Conservation (phyloP, 192 early-diverging fungal genomes). For the Powellomyces hirtus region DNA sequence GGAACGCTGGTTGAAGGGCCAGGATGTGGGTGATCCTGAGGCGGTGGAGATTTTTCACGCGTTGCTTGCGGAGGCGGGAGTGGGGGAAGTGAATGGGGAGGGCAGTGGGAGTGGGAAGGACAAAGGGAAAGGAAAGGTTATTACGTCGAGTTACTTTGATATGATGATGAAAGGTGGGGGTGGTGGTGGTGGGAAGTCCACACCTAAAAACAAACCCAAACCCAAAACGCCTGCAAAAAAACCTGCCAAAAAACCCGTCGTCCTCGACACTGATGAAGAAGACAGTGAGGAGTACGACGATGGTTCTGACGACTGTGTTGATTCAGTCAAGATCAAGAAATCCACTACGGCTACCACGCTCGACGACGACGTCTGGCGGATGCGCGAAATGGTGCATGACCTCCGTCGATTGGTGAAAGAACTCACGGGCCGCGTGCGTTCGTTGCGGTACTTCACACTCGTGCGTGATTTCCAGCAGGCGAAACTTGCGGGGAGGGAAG, state of each 20-base stretch:
- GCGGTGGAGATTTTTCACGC: slow-evolving; percentile 29
- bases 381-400: slow-evolving; percentile 32
- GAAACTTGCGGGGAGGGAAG: neutral
- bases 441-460: slow-evolving; percentile 37
- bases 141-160: neutral
- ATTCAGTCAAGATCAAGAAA: slow-evolving; percentile 5
- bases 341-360: neutral
- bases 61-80: slow-evolving; percentile 26
- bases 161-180: slow-evolving; percentile 1
- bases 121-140: neutral
- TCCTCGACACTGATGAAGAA: neutral
- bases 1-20: slow-evolving; percentile 5
- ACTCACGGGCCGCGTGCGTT: slow-evolving; percentile 39
- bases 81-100: no score
- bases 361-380: slow-evolving; percentile 28
- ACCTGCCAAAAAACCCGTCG: neutral
- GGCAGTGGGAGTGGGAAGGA: neutral
- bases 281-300: neutral
- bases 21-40: slow-evolving; percentile 35
- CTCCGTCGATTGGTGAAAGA: slow-evolving; percentile 33
- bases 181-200: slow-evolving; percentile 1
- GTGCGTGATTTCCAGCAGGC: slow-evolving; percentile 28
- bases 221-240: neutral
- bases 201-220: slow-evolving; percentile 7
- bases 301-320: neutral